Evolutionary conservation across 768 basidiomycete genomes (phyloP).

Genomic region (Mycena amicta): DNA sequence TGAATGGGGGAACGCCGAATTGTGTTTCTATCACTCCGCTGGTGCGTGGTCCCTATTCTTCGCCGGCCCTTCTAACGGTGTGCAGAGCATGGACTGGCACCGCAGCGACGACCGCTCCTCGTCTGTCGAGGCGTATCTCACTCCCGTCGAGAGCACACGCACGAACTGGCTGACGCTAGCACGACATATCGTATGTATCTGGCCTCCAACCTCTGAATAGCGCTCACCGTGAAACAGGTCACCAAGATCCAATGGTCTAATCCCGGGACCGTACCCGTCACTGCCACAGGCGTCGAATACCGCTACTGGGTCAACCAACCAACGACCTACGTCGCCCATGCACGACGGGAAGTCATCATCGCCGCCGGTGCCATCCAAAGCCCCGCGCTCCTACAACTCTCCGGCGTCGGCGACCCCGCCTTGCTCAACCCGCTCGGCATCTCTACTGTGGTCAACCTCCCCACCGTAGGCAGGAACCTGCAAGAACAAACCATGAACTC

Average conservation of each 20-base stretch:
- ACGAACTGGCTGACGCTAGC: constrained; percentile 54
- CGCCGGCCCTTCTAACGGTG: neutral
- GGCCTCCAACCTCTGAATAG: no score
- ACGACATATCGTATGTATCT: constrained; percentile 41
- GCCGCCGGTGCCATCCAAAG: constrained; percentile 57
- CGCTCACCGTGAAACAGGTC: no score
- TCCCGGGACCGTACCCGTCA: constrained; percentile 35
- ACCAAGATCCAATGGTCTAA: constrained; percentile 46
- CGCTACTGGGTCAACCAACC: constrained; percentile 39
- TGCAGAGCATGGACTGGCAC: constrained; percentile 49
- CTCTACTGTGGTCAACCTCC: constrained; percentile 45
- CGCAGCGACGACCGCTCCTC: constrained; percentile 55
- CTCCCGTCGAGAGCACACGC: constrained; percentile 50
- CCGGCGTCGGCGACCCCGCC: constrained; percentile 56
- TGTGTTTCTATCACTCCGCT: constrained; percentile 58
- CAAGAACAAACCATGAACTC: constrained; percentile 56
- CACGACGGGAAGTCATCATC: constrained; percentile 53
- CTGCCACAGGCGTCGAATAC: constrained; percentile 51
- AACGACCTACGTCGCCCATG: constrained; percentile 43
- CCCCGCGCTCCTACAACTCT: constrained; percentile 53
- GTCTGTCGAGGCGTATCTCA: constrained; percentile 55
- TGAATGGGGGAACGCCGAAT: constrained; percentile 59
- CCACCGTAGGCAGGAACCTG: constrained; percentile 57
- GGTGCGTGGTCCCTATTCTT: constrained; percentile 30
- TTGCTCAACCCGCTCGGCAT: constrained; percentile 51